Conservation (phyloP, 352 stramenopile species). For the Phytophthora multivora region DNA sequence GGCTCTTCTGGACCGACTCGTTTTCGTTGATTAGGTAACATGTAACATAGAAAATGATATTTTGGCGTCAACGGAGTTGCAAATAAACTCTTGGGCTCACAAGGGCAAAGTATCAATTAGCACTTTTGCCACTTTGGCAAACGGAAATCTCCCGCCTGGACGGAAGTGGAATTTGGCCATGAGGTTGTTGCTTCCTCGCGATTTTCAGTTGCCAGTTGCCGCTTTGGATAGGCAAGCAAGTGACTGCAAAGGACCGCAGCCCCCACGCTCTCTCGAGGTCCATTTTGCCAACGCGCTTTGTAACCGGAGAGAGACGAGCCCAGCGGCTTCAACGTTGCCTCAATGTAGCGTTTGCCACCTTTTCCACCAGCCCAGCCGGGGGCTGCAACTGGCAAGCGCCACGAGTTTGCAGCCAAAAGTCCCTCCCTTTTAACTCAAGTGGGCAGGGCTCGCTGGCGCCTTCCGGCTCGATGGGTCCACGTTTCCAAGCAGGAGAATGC, state of each 20-base stretch:
- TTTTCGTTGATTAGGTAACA: constrained; percentile 13
- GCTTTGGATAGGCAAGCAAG: constrained; percentile 19
- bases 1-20: constrained; percentile 35
- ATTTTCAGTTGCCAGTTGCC: not conserved
- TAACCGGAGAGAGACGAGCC: constrained; percentile 25
- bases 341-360: constrained; percentile 21
- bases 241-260: not conserved
- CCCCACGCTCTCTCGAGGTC: constrained; percentile 18
- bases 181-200: not conserved
- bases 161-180: too few relatives aligned
- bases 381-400: not conserved
- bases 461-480: constrained; percentile 2
- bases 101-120: not conserved
- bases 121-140: not conserved
- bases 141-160: too few relatives aligned
- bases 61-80: constrained; percentile 15
- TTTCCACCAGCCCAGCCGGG: constrained; percentile 30
- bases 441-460: not conserved
- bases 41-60: constrained; percentile 16
- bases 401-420: not conserved
- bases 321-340: constrained; percentile 23
- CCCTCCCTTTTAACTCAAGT: constrained; percentile 10
- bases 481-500: not conserved
- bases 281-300: constrained; percentile 20
- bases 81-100: not conserved